A percentile compares a stretch with the other conserved stretches of the same genome.
Conservation (phyloP, 495 filamentous ascomycete species). For the Podospora pseudopauciseta region DNA sequence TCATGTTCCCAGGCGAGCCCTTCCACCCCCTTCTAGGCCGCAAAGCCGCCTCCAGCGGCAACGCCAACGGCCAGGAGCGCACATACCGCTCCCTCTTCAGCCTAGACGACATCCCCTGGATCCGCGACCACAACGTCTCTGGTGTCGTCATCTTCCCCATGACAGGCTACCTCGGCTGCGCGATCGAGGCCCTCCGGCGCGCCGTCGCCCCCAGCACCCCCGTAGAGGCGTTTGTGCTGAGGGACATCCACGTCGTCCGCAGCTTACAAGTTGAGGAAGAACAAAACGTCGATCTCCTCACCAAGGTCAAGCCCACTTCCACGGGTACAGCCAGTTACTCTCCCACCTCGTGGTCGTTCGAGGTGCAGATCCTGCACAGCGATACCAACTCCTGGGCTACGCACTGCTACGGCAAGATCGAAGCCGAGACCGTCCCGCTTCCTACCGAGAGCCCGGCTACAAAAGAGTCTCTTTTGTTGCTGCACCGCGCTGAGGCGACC, state of each 20-base stretch:
- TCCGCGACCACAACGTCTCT: constrained; percentile 1
- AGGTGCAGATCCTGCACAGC: neutral
- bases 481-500: neutral
- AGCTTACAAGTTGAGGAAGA: neutral
- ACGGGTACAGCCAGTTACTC: neutral
- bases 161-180: constrained; percentile 3
- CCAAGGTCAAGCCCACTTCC: neutral
- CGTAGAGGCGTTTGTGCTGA: neutral
- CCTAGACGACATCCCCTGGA: constrained; percentile 1
- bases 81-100: neutral
- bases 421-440: neutral
- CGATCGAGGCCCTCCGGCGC: neutral
- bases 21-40: neutral
- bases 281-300: neutral
- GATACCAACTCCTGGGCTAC: neutral
- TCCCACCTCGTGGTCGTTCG: neutral
- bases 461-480: neutral
- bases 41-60: neutral
- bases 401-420: neutral
- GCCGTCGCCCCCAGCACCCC: neutral
- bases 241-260: constrained; percentile 2
- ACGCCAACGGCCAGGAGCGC: neutral
- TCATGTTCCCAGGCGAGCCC: neutral
- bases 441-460: neutral
- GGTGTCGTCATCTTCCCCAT: constrained; percentile 3